Base-by-base conservation (phyloP, 257 asterid species). In the Euphrasia confusa region DNA sequence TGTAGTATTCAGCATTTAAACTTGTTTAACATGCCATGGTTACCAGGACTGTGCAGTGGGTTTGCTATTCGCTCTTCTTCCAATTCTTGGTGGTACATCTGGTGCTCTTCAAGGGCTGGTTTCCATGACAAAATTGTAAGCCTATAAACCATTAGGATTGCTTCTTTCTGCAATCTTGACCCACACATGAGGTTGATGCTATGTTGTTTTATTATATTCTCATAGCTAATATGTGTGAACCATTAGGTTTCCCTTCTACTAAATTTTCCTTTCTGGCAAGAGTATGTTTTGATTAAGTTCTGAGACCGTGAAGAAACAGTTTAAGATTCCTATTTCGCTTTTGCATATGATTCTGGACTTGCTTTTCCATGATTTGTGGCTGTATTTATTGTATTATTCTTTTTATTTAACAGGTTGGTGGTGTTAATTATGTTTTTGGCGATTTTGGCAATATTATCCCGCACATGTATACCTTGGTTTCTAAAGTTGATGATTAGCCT, bases 1-100 rank as follows among this genome's bases (percentile, higher is more conserved):
- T 50, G 33, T 58, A 42, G 24, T 42, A 33, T 53, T 67, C 58
- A 44, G 24, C 68, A 53, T 64, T 65, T 12, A 28, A 8, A 53
- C 57, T 50, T 63, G 64, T 45, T 60, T 77, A 74, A 67, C 72
- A 69, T 44, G 15, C 66, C 59, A 63, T 70, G 28, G 54, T 71
- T 77, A 30, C 66, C 92, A 85, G 96, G 96, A 88, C 76, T 88
- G 96, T 77, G 80, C 89, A 21, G 89, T 88, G 53, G 95, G 95
- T 60, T 80, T 85, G 84, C 77, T 88, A 60, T 88, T 88, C 71
- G 89, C 96, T 54, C 83, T 88, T 78, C 89, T 88, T 70, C 96
- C 96, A 50, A 83, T 88, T 70, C 86, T 85, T 63, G 94, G 89
- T 68, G 92, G 96, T 69, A 81, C 94, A 63, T 83, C 96, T 62